Base-by-base conservation (phyloP, 2,329 filamentous ascomycete genomes). In the Chalaropsis ovoidea region DNA sequence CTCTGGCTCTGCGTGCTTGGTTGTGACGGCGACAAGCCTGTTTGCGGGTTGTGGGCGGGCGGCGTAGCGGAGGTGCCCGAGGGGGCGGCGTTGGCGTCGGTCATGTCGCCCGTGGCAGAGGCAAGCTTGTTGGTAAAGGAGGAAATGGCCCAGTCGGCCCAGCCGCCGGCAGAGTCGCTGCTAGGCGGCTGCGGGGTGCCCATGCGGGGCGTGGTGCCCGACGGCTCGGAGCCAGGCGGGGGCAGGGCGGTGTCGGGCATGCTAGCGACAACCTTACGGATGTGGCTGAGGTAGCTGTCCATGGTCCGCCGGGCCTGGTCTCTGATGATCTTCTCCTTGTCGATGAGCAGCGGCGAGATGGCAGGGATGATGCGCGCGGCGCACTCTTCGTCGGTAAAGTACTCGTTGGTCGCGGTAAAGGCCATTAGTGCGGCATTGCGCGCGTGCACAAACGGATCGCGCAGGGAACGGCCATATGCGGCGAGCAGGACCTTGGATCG, bases 71-170 rank as follows among this genome's bases (percentile, higher is more conserved):
- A 19, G 8, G 39, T 41, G 11, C 42, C 52, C 43, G 31, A 35
- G 31, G 31, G 31, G 7, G 35, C 35, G 35, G 35, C 35, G 35
- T 10, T 10, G 35, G 35, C 77, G 68, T 80, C 77, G 72, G 93
- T 81, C 69, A 99, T 99, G 66, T 96, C 88, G 19, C 94, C 94
- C 8, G 88, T 88, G 0, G 90, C 91, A 0, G 88, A 77, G 1
- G 90, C 86, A 13, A 97, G 75, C 72, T 96, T 96, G 76, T 97
- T 97, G 1, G 94, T 97, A 73, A 99, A 99, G 0, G 91, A 96
- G 0, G 94, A 97, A 65, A 99, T 96, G 1, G 94, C 94, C 94
- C 94, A 99, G 13, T 94, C 94, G 1, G 94, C 85, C 94, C 94
- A 97, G 19, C 74, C 71, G 3, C 81, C 81, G 64, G 86, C 81